phyloP scores from a whole-genome alignment of 2,329 filamentous ascomycete species.

The Apiospora malaysiana region DNA sequence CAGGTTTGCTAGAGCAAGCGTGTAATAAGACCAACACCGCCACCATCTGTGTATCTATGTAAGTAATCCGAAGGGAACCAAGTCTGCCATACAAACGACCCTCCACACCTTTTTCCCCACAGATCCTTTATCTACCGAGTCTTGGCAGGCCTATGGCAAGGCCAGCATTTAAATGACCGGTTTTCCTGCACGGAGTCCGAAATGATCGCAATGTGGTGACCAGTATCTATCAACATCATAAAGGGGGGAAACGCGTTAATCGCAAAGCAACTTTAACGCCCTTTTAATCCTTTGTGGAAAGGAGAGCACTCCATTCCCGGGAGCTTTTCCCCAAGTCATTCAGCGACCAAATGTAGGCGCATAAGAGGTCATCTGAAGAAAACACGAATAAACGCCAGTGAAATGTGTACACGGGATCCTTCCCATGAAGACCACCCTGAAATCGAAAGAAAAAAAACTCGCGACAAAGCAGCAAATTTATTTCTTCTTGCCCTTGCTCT shows the following conservation, averaged over 20 bases:
- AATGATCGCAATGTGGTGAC: background rate
- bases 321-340: background rate
- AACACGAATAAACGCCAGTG: background rate
- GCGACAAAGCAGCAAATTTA: constrained; percentile 31
- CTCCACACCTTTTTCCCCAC: background rate
- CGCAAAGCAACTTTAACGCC: background rate
- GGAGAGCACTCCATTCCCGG: background rate
- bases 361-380: background rate
- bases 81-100: background rate
- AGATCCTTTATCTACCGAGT: background rate
- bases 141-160: background rate
- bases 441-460: constrained; percentile 16
- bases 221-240: background rate
- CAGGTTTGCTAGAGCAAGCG: background rate
- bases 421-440: background rate
- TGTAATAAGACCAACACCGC: background rate
- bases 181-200: background rate
- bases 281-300: constrained; percentile 4
- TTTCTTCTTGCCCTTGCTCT: constrained; percentile 61
- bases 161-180: background rate
- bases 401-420: constrained; percentile 11
- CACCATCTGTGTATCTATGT: background rate
- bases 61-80: background rate
- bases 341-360: background rate
- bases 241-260: background rate